phyloP scores from a whole-genome alignment of 1,139 yeast species.

The Diutina sp. region DNA sequence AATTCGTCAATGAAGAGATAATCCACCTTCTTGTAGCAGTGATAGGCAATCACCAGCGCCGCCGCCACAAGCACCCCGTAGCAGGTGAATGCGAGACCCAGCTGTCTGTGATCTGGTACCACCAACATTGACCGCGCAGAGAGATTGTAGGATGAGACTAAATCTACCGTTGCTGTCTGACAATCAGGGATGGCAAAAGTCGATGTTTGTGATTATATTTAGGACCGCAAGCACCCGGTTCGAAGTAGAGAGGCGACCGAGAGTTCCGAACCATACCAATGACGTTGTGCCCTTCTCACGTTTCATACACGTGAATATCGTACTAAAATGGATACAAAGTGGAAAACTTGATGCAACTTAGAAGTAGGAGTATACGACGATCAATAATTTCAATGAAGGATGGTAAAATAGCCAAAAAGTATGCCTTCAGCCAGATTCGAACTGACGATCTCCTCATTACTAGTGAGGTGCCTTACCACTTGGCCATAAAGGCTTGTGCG shows the following conservation, averaged over 20 bases:
- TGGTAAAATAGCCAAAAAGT: slow-evolving; percentile 10
- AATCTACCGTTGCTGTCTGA: background rate
- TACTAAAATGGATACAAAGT: too few species aligned
- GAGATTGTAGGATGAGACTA: background rate
- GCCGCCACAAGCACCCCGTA: background rate
- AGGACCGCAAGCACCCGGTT: too few species aligned
- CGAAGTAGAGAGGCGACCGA: too few species aligned
- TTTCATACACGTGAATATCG: too few species aligned
- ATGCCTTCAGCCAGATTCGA: slow-evolving; percentile 75
- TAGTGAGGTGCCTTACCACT: slow-evolving; percentile 91
- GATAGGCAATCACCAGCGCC: background rate
- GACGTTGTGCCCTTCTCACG: too few species aligned
- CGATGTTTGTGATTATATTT: background rate
- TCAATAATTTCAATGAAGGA: too few species aligned
- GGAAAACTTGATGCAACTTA: too few species aligned
- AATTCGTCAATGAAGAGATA: slow-evolving; percentile 58
- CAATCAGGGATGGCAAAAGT: background rate
- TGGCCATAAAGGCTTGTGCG: slow-evolving; percentile 25
- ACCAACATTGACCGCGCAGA: background rate
- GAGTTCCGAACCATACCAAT: too few species aligned
- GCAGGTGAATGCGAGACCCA: background rate
- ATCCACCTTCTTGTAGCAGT: slow-evolving; percentile 11
- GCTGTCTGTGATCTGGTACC: background rate
- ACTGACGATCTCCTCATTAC: slow-evolving; percentile 87
- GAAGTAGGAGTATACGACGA: too few species aligned